Base-by-base conservation (phyloP, 2,329 filamentous ascomycete species). In the Alternaria postmessia region DNA sequence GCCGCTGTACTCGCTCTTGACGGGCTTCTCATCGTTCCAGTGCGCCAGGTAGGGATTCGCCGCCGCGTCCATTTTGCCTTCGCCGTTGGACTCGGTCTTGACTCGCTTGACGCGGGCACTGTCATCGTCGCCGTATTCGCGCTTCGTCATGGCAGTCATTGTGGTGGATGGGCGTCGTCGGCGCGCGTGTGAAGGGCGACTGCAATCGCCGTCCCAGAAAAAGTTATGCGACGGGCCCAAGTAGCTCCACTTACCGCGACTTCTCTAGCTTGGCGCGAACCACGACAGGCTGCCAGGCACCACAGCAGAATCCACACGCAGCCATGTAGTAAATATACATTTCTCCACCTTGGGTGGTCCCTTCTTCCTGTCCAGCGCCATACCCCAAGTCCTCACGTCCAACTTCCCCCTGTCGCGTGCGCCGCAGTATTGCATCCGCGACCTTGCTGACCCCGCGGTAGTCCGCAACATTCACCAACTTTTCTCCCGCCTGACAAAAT, bases 11-110 rank as follows among this genome's bases (percentile, higher is more conserved):
- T 64, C 69, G 71, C 68, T 74, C 65, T 71, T 74, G 73, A 67
- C 78, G 71, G 58, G 68, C 64, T 67, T 55, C 63, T 86, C 81
- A 64, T 89, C 85, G 80, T 94, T 89, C 88, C 91, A 91, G 80
- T 99, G 95, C 57, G 93, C 92, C 64, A 99, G 88, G 82, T 99
- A 98, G 1, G 92, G 92, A 78, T 98, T 98, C 76, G 86, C 75
- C 59, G 81, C 81, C 54, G 86, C 85, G 74, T 87, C 84, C 65
- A 78, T 80, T 62, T 67, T 70, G 59, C 68, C 77, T 41, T 66
- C 62, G 43, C 74, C 72, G 65, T 72, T 75, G 18, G 57, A 30
- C 48, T 76, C 75, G 7, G 69, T 70, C 69, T 77, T 77, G 66
- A 83, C 84, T 62, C 83, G 84, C 80, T 85, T 89, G 68, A 79